These are phyloP conservation scores for Tricholoma terreum DNA, from an alignment of 768 basidiomycete species.

Conservation along the genomic window DNA sequence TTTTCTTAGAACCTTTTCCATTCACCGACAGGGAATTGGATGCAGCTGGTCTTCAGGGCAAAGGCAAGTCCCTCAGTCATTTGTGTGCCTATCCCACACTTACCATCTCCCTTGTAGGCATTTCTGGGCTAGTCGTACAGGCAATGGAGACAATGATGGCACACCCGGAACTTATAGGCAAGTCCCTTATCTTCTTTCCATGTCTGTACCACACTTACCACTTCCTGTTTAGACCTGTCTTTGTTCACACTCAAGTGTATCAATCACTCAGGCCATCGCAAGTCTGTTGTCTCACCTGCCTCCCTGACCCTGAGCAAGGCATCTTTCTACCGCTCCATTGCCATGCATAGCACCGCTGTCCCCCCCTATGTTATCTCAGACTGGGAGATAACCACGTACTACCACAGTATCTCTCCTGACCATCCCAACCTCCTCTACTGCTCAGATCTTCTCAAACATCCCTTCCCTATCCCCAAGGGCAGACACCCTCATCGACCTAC, in stretches of 20 bases:
- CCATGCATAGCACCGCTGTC: conserved; percentile 19
- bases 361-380: conserved; percentile 24
- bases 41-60: conserved; percentile 16
- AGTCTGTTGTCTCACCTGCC: conserved; percentile 12
- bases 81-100: conserved; percentile 17
- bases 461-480: conserved; percentile 21
- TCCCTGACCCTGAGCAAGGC: conserved; percentile 3
- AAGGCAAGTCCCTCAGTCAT: conserved; percentile 20
- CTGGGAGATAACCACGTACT: conserved; percentile 18
- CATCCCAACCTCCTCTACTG: conserved; percentile 36
- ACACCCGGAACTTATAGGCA: conserved; percentile 14
- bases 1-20: conserved; percentile 5
- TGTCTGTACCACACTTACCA: conserved; percentile 21
- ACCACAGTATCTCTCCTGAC: conserved; percentile 33
- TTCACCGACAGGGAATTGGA: conserved; percentile 5
- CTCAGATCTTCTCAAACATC: conserved; percentile 27
- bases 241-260: conserved; percentile 27
- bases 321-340: conserved; percentile 13
- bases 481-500: conserved; percentile 16
- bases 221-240: conserved; percentile 25
- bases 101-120: conserved; percentile 22
- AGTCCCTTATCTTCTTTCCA: conserved; percentile 25
- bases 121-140: conserved; percentile 17
- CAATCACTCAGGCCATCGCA: conserved; percentile 10
- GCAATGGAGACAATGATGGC: conserved; percentile 20